phyloP scores from a whole-genome alignment of 805 yeast genomes.

The Hanseniaspora meyeri region DNA sequence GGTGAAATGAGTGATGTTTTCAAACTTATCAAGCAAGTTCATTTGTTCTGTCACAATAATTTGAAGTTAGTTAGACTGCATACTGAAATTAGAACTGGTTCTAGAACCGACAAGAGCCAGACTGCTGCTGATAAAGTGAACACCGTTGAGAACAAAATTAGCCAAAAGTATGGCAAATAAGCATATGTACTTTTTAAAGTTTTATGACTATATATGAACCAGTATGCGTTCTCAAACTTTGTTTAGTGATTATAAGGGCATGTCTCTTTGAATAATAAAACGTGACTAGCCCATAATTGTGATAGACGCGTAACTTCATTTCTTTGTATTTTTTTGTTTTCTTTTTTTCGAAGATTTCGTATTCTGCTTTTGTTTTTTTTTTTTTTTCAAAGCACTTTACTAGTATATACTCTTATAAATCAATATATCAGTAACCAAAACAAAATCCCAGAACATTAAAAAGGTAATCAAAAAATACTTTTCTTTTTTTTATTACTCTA shows the following conservation, averaged over 20 bases:
- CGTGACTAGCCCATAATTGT: neutral
- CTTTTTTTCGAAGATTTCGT: neutral
- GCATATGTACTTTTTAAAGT: neutral
- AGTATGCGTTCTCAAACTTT: neutral
- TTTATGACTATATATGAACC: too few species aligned
- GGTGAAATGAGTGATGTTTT: slow-evolving; percentile 91
- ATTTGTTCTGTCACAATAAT: slow-evolving; percentile 53
- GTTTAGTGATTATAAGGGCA: neutral
- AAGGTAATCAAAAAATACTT: neutral
- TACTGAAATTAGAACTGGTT: slow-evolving; percentile 76
- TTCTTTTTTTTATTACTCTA: too few species aligned
- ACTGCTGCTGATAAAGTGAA: slow-evolving; percentile 61
- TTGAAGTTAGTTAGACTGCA: slow-evolving; percentile 66
- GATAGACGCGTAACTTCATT: neutral
- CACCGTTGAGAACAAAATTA: slow-evolving; percentile 45
- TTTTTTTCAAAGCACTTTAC: too few species aligned
- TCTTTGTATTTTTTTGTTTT: neutral
- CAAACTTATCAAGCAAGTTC: slow-evolving; percentile 65
- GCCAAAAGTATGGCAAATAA: slow-evolving; percentile 15
- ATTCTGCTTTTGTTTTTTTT: neutral
- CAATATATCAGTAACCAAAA: neutral
- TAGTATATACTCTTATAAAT: neutral
- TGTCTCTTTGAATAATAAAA: neutral
- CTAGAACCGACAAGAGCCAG: slow-evolving; percentile 65
- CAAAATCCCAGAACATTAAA: neutral